Evolutionary conservation across 2,329 filamentous ascomycete species (phyloP).

Genomic region (Aspergillus brasiliensis): DNA sequence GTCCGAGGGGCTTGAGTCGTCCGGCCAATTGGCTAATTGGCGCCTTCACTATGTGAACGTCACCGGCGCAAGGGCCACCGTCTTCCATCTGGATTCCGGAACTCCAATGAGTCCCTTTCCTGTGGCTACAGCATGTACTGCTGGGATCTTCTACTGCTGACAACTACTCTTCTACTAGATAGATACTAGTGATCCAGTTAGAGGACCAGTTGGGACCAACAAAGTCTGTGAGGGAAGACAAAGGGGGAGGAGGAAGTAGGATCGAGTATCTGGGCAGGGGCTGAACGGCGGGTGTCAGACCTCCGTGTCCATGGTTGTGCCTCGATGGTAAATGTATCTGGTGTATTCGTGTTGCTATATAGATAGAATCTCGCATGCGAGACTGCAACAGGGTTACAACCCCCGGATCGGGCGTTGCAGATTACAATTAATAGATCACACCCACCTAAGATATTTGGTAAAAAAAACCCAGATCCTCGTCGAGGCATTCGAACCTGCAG

Average conservation of each 20-base stretch:
- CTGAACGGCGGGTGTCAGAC: not conserved
- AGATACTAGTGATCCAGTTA: not conserved
- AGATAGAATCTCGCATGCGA: not conserved
- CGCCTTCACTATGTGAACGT: not conserved
- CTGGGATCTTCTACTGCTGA: not conserved
- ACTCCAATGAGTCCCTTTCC: not conserved
- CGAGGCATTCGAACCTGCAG: not conserved
- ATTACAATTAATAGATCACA: not conserved
- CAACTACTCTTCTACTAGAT: not conserved
- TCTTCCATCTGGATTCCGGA: not conserved
- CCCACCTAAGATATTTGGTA: not conserved
- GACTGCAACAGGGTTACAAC: conserved; percentile 1
- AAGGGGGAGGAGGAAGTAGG: not conserved
- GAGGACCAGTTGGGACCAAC: not conserved
- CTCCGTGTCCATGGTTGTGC: not conserved
- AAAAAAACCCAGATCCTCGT: not conserved
- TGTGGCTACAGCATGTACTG: not conserved
- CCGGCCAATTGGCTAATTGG: not conserved
- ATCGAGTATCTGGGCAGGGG: not conserved
- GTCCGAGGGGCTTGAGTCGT: not conserved
- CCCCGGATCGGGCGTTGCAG: not conserved
- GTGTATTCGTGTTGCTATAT: not conserved
- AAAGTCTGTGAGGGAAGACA: not conserved
- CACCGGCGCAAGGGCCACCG: not conserved
- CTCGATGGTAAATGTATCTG: not conserved